Percentiles rank a stretch among this genome's conserved stretches.
phyloP scores from a whole-genome alignment of 345 rosid genomes.

The Brassica rapa region DNA sequence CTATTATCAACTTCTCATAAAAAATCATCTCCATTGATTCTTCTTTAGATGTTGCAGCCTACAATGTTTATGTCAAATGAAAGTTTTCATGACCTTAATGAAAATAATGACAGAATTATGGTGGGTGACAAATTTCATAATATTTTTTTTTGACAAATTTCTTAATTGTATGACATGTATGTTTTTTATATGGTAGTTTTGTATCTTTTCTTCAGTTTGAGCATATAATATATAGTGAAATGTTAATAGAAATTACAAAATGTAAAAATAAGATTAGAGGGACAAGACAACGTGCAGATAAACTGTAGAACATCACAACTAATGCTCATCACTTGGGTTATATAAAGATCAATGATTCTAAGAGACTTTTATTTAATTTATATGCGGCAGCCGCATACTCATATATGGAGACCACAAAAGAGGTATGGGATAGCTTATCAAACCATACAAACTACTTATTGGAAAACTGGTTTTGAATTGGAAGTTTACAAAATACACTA shows the following conservation, averaged over 20 bases:
- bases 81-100: not conserved
- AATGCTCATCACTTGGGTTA: not conserved
- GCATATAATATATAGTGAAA: not conserved
- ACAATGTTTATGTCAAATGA: not conserved
- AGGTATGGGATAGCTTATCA: not conserved
- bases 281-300: not conserved
- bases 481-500: not conserved
- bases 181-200: not conserved
- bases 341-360: not conserved
- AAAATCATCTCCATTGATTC: slow-evolving; percentile 3
- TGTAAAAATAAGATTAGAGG: not conserved
- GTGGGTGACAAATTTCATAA: not conserved
- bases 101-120: not conserved
- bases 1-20: slow-evolving; percentile 22
- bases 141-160: not conserved
- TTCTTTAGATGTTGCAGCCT: not conserved
- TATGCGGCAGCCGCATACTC: not conserved
- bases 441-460: not conserved
- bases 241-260: not conserved
- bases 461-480: not conserved
- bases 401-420: not conserved
- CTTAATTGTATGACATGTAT: not conserved
- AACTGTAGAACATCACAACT: not conserved
- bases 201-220: not conserved
- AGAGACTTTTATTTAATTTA: not conserved